Conservation (phyloP, 805 yeast species). For the Candida fluviatilis region DNA sequence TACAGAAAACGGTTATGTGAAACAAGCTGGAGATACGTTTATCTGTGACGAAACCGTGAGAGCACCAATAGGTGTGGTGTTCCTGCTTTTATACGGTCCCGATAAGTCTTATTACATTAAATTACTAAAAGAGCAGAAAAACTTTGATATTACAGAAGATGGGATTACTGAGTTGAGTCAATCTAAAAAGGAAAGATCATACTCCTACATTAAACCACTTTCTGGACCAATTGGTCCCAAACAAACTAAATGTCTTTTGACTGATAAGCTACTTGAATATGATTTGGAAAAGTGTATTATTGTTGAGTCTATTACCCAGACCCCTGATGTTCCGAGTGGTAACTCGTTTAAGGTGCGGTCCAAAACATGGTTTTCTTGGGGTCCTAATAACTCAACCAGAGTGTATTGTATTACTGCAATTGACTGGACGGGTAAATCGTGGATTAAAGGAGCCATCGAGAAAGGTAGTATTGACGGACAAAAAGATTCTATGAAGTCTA, state of each 20-base stretch:
- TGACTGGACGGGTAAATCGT: conserved; percentile 72
- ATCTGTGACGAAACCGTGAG: conserved; percentile 49
- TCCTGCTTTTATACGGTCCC: conserved; percentile 57
- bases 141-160: conserved; percentile 52
- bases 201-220: conserved; percentile 60
- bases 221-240: conserved; percentile 72
- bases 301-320: conserved; percentile 55
- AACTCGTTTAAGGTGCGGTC: conserved; percentile 61
- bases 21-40: conserved; percentile 48
- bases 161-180: conserved; percentile 25
- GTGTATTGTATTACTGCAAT: conserved; percentile 51
- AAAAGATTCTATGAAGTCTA: conserved; percentile 48
- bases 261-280: conserved; percentile 51
- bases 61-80: conserved; percentile 67
- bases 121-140: conserved; percentile 57
- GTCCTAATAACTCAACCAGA: conserved; percentile 48
- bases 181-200: conserved; percentile 41
- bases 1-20: conserved; percentile 42
- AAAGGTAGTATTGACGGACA: conserved; percentile 73
- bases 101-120: conserved; percentile 42
- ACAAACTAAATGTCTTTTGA: conserved; percentile 62
- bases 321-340: conserved; percentile 86
- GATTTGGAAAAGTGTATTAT: conserved; percentile 46
- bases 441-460: conserved; percentile 76
- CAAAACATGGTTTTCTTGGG: conserved; percentile 59